Conservation (phyloP, 768 basidiomycete genomes). For the Suillus subalutaceus region DNA sequence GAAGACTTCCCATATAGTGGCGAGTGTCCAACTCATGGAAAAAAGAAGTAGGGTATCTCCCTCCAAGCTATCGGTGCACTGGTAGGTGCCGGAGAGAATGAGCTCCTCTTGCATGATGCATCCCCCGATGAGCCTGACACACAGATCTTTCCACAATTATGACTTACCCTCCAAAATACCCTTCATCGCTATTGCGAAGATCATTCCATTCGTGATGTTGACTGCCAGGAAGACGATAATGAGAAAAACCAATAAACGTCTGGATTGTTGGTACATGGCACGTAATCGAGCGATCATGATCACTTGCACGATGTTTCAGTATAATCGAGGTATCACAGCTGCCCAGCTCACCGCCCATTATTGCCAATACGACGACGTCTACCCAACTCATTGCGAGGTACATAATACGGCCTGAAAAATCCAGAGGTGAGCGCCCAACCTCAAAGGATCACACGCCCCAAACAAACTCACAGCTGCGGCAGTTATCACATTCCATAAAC, state of each 20-base stretch:
- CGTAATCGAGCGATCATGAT: neutral
- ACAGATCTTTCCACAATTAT: neutral
- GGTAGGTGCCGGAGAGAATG: constrained; percentile 1
- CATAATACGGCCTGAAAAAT: neutral
- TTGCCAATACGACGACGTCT: neutral
- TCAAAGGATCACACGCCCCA: neutral
- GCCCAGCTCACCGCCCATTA: neutral
- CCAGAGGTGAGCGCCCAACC: neutral
- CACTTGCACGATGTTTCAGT: neutral
- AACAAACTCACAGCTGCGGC: neutral
- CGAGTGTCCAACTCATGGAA: neutral
- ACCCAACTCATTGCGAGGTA: neutral
- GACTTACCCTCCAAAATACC: neutral
- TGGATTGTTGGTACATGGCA: neutral
- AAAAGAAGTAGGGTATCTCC: neutral
- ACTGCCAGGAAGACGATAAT: neutral
- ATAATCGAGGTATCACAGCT: neutral
- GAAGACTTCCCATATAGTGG: neutral
- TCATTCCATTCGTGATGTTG: neutral
- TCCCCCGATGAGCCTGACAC: neutral
- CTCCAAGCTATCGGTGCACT: neutral
- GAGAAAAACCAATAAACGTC: neutral
- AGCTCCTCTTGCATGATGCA: neutral
- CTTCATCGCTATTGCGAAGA: neutral
- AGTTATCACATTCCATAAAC: neutral